Conservation (phyloP, 164 flowering plant genomes). For the Annona cherimola region DNA sequence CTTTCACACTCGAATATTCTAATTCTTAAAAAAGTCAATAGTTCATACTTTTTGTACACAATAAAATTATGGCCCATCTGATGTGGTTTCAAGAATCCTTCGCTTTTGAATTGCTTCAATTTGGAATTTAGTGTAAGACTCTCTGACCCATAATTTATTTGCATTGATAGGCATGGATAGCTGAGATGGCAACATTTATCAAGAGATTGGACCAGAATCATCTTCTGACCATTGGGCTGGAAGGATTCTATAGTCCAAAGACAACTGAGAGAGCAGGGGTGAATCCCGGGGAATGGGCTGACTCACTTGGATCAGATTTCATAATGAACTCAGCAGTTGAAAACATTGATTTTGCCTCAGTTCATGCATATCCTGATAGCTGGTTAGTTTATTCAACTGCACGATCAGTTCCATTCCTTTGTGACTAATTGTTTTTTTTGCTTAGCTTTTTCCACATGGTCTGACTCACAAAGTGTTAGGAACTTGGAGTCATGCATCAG, state of each 20-base stretch:
- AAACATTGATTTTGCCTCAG: constrained; percentile 63
- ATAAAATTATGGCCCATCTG: background rate
- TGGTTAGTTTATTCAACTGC: constrained; percentile 37
- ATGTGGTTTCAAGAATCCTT: background rate
- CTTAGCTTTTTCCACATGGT: background rate
- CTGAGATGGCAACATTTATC: constrained; percentile 52
- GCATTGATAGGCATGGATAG: constrained; percentile 42
- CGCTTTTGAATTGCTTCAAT: background rate
- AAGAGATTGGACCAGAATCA: constrained; percentile 54
- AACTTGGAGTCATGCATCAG: background rate
- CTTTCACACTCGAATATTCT: background rate
- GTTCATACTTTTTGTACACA: background rate
- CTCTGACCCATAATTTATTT: background rate
- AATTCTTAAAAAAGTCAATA: background rate
- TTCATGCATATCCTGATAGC: constrained; percentile 63
- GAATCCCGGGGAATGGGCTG: constrained; percentile 66
- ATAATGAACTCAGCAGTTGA: constrained; percentile 45
- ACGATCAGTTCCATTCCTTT: background rate
- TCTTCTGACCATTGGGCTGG: constrained; percentile 60
- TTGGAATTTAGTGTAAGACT: background rate
- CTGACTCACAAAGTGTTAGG: background rate
- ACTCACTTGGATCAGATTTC: constrained; percentile 57
- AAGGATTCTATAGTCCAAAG: constrained; percentile 54
- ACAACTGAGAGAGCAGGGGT: constrained; percentile 24
- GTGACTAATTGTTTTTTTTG: background rate